A percentile compares a stretch with the other conserved stretches of the same genome.
phyloP scores from a whole-genome alignment of 2,329 filamentous ascomycete genomes.

The Bipolaris cookei region DNA sequence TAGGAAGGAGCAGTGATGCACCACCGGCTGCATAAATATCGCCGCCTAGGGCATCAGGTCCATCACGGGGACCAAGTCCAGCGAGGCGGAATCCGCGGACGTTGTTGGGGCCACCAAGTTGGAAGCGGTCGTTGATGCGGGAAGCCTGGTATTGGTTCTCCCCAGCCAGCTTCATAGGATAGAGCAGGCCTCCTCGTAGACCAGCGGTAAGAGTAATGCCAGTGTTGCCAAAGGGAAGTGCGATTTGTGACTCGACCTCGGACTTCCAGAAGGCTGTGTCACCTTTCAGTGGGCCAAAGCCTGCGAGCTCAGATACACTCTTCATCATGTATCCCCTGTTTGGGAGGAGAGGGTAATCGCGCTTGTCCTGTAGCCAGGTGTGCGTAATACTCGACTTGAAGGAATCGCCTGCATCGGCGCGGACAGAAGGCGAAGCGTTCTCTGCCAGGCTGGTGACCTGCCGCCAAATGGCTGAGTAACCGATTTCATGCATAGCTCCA shows the following conservation, averaged over 20 bases:
- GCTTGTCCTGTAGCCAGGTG: conserved; percentile 77
- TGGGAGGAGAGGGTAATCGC: conserved; percentile 85
- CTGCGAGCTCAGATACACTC: conserved; percentile 81
- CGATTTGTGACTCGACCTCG: conserved; percentile 82
- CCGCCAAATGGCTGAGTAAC: conserved; percentile 83
- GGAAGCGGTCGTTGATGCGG: conserved; percentile 91
- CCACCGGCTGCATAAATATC: conserved; percentile 91
- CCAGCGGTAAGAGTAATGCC: conserved; percentile 85
- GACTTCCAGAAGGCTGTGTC: conserved; percentile 94
- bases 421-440: conserved; percentile 79
- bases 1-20: conserved; percentile 81
- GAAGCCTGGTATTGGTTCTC: conserved; percentile 67
- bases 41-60: conserved; percentile 83
- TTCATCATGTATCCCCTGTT: conserved; percentile 81
- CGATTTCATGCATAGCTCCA: conserved; percentile 76
- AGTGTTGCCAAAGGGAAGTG: conserved; percentile 74
- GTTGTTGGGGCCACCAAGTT: conserved; percentile 91
- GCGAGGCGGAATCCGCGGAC: conserved; percentile 91
- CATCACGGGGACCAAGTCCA: conserved; percentile 87
- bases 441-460: conserved; percentile 81
- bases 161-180: conserved; percentile 73
- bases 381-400: conserved; percentile 88
- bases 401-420: conserved; percentile 85
- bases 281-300: conserved; percentile 80
- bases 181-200: conserved; percentile 80